Conservation (phyloP, 1,284 basidiomycete genomes). For the Somion occarium region DNA sequence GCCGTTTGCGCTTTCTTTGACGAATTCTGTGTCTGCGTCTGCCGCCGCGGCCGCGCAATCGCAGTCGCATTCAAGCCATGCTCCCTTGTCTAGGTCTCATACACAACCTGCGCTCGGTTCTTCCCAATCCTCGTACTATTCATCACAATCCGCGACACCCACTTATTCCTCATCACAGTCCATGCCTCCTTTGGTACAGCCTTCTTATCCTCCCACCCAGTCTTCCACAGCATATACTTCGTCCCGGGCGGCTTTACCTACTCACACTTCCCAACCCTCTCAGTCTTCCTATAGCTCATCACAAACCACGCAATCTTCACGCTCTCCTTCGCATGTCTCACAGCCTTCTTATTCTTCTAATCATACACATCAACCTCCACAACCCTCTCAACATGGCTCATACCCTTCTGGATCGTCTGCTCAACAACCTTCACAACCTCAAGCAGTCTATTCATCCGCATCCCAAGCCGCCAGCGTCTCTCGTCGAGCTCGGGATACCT, state of each 20-base stretch:
- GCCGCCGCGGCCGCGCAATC: constrained; percentile 3
- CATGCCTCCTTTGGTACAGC: constrained; percentile 2
- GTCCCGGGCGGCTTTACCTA: not conserved
- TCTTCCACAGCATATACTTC: constrained; percentile 3
- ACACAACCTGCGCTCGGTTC: not conserved
- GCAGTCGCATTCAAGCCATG: constrained; percentile 2
- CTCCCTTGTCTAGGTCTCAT: not conserved
- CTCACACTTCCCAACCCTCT: constrained; percentile 2
- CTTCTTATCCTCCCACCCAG: not conserved
- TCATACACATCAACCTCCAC: not conserved
- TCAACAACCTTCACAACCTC: not conserved
- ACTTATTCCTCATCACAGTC: not conserved
- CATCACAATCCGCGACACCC: not conserved
- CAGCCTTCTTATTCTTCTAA: not conserved
- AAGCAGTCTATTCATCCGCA: not conserved
- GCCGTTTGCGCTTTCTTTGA: constrained; percentile 10
- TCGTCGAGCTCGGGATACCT: not conserved
- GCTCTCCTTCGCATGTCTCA: not conserved
- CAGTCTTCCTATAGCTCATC: constrained; percentile 2
- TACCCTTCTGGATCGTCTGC: constrained; percentile 9
- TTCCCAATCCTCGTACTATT: not conserved
- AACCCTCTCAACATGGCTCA: not conserved
- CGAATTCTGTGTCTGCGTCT: constrained; percentile 11
- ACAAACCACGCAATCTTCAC: not conserved
- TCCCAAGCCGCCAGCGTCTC: not conserved